Evolutionary conservation across 768 basidiomycete genomes (phyloP), one percentile per base, ranked within the genome.

Genomic region (Mycena kentingensis): DNA sequence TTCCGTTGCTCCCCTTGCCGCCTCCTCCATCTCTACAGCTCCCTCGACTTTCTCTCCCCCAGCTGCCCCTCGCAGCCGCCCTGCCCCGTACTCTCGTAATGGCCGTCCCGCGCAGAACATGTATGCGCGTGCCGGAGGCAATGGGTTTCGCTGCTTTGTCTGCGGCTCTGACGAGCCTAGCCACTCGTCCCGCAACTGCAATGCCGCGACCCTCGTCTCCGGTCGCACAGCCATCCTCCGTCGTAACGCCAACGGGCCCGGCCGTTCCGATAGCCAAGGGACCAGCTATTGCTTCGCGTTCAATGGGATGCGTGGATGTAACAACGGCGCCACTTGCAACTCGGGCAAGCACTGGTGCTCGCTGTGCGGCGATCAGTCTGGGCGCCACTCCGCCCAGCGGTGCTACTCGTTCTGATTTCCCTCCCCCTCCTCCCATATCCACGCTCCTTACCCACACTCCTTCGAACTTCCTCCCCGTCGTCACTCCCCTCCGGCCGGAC

Each of bases 401-500:
- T 64, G 61, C 46, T 13, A 8, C n/a, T 21, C 34, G 5, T 24
- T 49, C 51, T 56, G 55, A 63, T n/a, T n/a, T n/a, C n/a, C n/a
- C n/a, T n/a, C n/a, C n/a, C n/a, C n/a, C n/a, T n/a, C n/a, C n/a
- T n/a, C n/a, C n/a, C n/a, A n/a, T n/a, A n/a, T n/a, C n/a, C n/a
- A n/a, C n/a, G n/a, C n/a, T n/a, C n/a, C n/a, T n/a, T n/a, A n/a
- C n/a, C n/a, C n/a, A n/a, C n/a, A n/a, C n/a, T n/a, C n/a, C n/a
- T n/a, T n/a, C n/a, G n/a, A n/a, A n/a, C 0, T 60, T 68, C 39
- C 44, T 55, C 2, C 58, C 54, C 0, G 50, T 68, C 4, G 22
- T 63, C 8, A 68, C 65, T 5, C 67, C 65, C 1, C 57, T 68
- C 10, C 26, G 8, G 4, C 54, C 63, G 35, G 32, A 57, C 18